phyloP scores from a whole-genome alignment of 1,284 basidiomycete genomes.

The Flammula alnicola region DNA sequence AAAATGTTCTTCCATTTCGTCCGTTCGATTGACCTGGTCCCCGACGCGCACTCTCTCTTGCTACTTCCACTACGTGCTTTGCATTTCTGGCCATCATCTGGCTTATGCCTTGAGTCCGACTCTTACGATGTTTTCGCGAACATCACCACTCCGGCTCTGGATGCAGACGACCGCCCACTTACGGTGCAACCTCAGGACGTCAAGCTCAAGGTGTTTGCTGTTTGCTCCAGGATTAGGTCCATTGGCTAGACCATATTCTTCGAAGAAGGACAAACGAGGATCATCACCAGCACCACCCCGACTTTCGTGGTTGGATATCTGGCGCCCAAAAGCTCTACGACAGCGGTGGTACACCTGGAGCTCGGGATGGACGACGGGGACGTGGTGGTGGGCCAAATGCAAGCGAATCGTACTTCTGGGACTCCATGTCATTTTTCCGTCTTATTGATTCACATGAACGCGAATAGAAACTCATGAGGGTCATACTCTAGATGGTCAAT shows the following conservation, averaged over 20 bases:
- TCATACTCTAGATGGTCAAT: constrained; percentile 49
- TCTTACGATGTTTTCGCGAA: neutral
- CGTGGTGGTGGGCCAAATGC: neutral
- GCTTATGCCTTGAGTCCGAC: neutral
- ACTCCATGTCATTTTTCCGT: neutral
- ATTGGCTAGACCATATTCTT: too few species aligned
- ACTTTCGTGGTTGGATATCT: too few species aligned
- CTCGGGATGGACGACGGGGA: too few species aligned
- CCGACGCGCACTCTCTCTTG: neutral
- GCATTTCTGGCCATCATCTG: neutral
- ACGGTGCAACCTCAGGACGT: neutral
- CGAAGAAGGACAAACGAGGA: too few species aligned
- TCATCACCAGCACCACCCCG: too few species aligned
- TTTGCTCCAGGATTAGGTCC: neutral
- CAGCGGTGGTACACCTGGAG: too few species aligned
- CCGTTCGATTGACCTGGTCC: neutral
- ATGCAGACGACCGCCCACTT: neutral
- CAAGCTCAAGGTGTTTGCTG: neutral
- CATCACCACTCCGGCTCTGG: neutral
- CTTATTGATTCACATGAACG: neutral
- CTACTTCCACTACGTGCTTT: neutral
- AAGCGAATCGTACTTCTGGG: neutral
- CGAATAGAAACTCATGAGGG: neutral
- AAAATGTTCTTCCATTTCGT: neutral
- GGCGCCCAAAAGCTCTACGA: too few species aligned